Percentiles rank a stretch among this genome's conserved stretches.
Evolutionary conservation across 1,284 basidiomycete species (phyloP).

Genomic region (Marasmius fiardii): DNA sequence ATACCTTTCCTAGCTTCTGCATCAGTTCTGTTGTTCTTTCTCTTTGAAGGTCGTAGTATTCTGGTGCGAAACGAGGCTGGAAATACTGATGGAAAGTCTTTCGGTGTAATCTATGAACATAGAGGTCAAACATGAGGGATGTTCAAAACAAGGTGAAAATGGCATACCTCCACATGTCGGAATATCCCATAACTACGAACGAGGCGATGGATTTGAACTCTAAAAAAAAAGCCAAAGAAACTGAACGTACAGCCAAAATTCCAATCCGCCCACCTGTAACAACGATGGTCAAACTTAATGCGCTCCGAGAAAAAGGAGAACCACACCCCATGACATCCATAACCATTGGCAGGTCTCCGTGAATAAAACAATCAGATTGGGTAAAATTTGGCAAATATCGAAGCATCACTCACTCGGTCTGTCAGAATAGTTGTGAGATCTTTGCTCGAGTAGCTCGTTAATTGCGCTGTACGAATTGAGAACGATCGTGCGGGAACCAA

Average conservation of each 20-base stretch:
- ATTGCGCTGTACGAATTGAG: slow-evolving; percentile 20
- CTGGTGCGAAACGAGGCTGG: slow-evolving; percentile 9
- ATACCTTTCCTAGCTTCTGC: slow-evolving; percentile 16
- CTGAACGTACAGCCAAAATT: background rate
- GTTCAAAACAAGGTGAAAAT: background rate
- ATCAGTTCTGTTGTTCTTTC: slow-evolving; percentile 15
- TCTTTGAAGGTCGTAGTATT: slow-evolving; percentile 15
- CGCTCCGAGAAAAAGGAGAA: no score
- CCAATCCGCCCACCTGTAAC: no score
- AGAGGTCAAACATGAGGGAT: background rate
- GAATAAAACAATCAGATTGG: background rate
- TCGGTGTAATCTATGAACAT: slow-evolving; percentile 15
- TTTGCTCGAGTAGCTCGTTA: slow-evolving; percentile 21
- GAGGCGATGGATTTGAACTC: background rate
- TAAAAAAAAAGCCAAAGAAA: background rate
- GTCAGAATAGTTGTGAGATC: slow-evolving; percentile 20
- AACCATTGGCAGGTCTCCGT: no score
- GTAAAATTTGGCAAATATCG: background rate
- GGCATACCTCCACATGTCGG: slow-evolving; percentile 25
- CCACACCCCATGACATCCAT: no score
- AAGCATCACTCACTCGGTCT: slow-evolving; percentile 10
- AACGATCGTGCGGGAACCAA: slow-evolving; percentile 17
- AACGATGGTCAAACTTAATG: no score
- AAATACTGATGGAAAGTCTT: slow-evolving; percentile 21
- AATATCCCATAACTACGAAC: slow-evolving; percentile 21